Conservation (phyloP, 352 stramenopile genomes). For the Phytophthora constricta region DNA sequence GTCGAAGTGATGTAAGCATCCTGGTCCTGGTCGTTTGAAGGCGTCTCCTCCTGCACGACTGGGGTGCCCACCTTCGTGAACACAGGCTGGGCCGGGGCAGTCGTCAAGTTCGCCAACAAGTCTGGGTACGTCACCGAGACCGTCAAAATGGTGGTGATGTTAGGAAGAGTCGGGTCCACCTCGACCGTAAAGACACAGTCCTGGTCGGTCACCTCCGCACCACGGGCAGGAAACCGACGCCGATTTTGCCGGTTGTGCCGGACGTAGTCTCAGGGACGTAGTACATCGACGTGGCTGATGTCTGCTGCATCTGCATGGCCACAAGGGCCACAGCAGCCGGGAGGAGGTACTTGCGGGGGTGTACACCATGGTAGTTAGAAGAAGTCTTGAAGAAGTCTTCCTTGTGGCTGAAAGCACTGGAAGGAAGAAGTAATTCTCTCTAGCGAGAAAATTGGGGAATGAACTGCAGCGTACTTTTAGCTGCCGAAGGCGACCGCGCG, state of each 20-base stretch:
- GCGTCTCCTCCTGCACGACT: conserved; percentile 16
- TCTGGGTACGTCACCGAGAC: conserved; percentile 27
- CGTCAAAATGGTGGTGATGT: conserved; percentile 30
- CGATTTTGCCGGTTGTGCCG: conserved; percentile 18
- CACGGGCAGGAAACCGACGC: conserved; percentile 18
- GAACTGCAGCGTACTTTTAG: not conserved
- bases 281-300: conserved; percentile 24
- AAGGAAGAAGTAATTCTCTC: conserved; percentile 26
- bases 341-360: conserved; percentile 28
- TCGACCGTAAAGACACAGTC: conserved; percentile 24
- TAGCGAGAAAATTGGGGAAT: conserved; percentile 38
- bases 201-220: conserved; percentile 23
- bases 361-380: conserved; percentile 34
- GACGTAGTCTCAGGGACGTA: conserved; percentile 21
- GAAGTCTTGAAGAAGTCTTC: not conserved
- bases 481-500: not conserved
- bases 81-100: conserved; percentile 7
- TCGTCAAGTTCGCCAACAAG: conserved; percentile 32
- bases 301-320: conserved; percentile 26
- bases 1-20: conserved; percentile 13
- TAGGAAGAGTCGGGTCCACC: conserved; percentile 25
- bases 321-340: conserved; percentile 22
- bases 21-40: conserved; percentile 9
- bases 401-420: not conserved
- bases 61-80: conserved; percentile 22